Base-by-base conservation (phyloP, 2,329 filamentous ascomycete genomes). In the Apiospora hydei region DNA sequence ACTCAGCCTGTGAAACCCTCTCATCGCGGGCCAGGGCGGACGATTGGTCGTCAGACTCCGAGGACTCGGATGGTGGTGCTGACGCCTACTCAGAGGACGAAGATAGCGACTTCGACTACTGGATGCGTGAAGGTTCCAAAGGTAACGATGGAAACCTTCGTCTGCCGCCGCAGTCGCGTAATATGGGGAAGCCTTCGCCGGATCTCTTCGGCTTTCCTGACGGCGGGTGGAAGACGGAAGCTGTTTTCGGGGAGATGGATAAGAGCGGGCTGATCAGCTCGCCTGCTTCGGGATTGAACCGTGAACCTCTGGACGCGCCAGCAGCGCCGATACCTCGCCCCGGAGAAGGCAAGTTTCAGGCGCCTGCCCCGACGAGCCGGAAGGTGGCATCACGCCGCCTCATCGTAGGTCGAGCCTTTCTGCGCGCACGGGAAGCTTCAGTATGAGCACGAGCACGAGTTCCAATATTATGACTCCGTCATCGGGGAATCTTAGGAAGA, bases 121-220 rank as follows among this genome's bases (percentile, higher is more conserved):
- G 88, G 88, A 84, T 90, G 80, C 85, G 84, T 8, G 87, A 89
- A 77, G 87, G 67, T 7, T 69, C 67, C n/a, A 69, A 46, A 1
- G 78, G 79, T 0, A 73, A 47, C 74, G 75, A 1, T 71, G 75
- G 71, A 76, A 73, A 61, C 76, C 78, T 49, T 47, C 8, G 67
- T 30, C 7, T 46, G 0, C 77, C 80, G 3, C 78, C 74, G 16
- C 76, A 78, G 43, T 71, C 73, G 7, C 69, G 74, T 44, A 73
- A 71, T 53, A 72, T 41, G n/a, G 73, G 71, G 74, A 76, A 61
- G 78, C 80, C 38, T 0, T 88, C 88, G 4, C 88, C 88, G 0
- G 88, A 90, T 71, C 80, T 90, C 1, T 90, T 90, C 72, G 82
- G 84, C 24, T 89, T 90, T 72, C 88, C 88, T 0, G 80, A 79